Percentiles rank a stretch among this genome's conserved stretches.
These are phyloP conservation scores for Chenopodium berlandieri DNA, from an alignment of 148 eudicot species.

Conservation along the genomic window DNA sequence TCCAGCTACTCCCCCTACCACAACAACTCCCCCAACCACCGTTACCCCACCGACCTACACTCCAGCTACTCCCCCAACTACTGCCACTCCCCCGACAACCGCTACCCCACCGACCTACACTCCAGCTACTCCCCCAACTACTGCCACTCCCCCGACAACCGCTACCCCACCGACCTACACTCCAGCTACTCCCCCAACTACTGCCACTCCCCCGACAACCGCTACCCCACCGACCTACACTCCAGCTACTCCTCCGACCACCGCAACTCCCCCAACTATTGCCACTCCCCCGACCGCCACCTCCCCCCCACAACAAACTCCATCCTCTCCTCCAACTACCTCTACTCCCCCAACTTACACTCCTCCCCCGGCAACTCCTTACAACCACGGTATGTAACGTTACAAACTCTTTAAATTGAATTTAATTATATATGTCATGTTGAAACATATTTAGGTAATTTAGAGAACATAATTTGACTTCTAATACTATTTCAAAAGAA, in stretches of 20 bases:
- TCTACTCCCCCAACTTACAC: not conserved
- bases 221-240: not conserved
- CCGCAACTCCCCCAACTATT: not conserved
- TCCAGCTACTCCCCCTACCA: no score
- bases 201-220: not conserved
- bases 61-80: not conserved
- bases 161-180: not conserved
- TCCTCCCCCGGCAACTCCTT: not conserved
- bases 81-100: not conserved
- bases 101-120: not conserved
- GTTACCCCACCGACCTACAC: not conserved
- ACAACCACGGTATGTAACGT: not conserved
- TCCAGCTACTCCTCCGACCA: not conserved
- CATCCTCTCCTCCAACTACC: not conserved
- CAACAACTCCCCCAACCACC: not conserved
- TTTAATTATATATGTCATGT: not conserved
- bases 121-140: not conserved
- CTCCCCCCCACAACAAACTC: not conserved
- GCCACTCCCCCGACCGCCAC: not conserved
- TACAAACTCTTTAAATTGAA: not conserved
- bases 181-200: not conserved
- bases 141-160: not conserved
- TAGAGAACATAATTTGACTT: not conserved
- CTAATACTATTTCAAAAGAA: not conserved
- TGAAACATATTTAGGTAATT: not conserved